Evolutionary conservation across 2,329 filamentous ascomycete genomes (phyloP), one percentile per base, ranked within the genome.

Genomic region (Clarireedia hainanense): DNA sequence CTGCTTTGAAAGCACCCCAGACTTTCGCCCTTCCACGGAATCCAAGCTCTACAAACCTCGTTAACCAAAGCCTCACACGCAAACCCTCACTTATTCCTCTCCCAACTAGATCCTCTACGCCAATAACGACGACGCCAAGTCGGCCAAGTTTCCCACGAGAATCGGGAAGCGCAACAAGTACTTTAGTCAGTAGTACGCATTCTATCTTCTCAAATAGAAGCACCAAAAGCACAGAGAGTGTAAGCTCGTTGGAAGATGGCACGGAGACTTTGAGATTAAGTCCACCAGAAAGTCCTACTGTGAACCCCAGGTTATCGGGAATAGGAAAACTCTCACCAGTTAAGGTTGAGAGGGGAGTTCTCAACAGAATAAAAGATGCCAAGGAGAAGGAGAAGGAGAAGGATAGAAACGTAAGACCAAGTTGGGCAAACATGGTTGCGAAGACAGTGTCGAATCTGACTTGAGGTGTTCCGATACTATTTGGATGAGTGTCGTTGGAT

Each of bases 181-280:
- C 63, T 3, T 36, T 63, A 2, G 30, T 52, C 17, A 63, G 59
- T 24, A 63, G 59, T 6, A 53, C 54, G 4, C 47, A 60, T 12
- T 64, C 63, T 0, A 56, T 59, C 2, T 63, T 63, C n/a, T 64
- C 62, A 5, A 39, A 34, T 20, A 36, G 42, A 15, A 61, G 61
- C 39, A 20, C 50, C 4, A 47, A 43, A 12, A 57, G 48, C 5
- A 54, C 59, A 27, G 61, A 60, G 7, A 60, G 62, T 17, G 34
- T 56, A 5, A 64, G 57, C 34, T 59, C 62, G 7, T 59, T 58
- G 4, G 56, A 57, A 12, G 55, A 52, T 20, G 50, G 17, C 23
- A 23, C 6, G 7, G 42, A 46, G n/a, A 46, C 42, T 14, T 26
- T 46, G 2, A 55, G 57, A 10, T 43, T 57, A 9, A 50, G 57